Percentiles rank a stretch among this genome's conserved stretches.
Conservation (phyloP, 2,329 filamentous ascomycete genomes). For the Chaetomium olivaceum region DNA sequence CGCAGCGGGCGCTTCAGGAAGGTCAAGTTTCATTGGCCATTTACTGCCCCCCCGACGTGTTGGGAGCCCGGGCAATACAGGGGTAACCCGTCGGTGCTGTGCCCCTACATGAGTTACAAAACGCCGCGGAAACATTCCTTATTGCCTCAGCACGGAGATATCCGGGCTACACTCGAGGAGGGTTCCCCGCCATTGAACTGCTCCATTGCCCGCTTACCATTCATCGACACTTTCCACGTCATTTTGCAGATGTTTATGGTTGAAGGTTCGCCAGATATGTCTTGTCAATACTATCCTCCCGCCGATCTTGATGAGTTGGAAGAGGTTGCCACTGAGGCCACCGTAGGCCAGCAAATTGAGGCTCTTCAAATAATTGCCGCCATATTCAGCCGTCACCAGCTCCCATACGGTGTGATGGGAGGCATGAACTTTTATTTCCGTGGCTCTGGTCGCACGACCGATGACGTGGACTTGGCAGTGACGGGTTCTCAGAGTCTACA, state of each 20-base stretch:
- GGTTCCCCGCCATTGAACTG: not conserved
- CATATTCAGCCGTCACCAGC: not conserved
- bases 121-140: not conserved
- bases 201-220: not conserved
- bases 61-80: no score
- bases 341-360: not conserved
- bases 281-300: slow-evolving; percentile 6
- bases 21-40: not conserved
- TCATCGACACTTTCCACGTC: not conserved
- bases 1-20: not conserved
- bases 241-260: not conserved
- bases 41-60: not conserved
- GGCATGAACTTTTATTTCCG: slow-evolving; percentile 14
- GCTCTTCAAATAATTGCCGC: slow-evolving; percentile 3
- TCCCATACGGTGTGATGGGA: slow-evolving; percentile 12
- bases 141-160: not conserved
- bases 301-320: slow-evolving; percentile 13
- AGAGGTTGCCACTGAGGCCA: not conserved
- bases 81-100: not conserved
- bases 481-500: not conserved
- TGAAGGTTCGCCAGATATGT: not conserved
- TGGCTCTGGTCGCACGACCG: slow-evolving; percentile 3
- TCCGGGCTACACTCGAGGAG: not conserved
- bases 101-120: not conserved
- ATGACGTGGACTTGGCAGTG: slow-evolving; percentile 10